Percentiles rank a stretch among this genome's conserved stretches.
phyloP scores from a whole-genome alignment of 2,329 filamentous ascomycete genomes.

The Aspergillus pseudoterreus region DNA sequence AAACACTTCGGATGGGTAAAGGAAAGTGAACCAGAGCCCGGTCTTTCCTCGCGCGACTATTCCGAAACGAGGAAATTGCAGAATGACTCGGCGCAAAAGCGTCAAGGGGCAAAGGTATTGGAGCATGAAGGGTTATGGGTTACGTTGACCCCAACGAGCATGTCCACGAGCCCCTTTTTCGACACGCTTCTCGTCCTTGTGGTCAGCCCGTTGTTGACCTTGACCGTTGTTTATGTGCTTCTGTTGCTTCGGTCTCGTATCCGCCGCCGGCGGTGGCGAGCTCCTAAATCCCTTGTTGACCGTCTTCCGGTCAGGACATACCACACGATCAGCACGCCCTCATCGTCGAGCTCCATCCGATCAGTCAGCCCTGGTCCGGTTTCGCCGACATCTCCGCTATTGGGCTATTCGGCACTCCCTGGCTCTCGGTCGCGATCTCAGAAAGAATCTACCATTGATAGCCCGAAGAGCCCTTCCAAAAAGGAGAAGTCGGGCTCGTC shows the following conservation, averaged over 20 bases:
- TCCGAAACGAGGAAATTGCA: constrained; percentile 15
- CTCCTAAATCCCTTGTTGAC: constrained; percentile 95
- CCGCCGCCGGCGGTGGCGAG: constrained; percentile 84
- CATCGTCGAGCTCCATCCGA: constrained; percentile 55
- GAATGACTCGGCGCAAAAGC: constrained; percentile 10
- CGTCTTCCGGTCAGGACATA: constrained; percentile 93
- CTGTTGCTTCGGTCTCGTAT: constrained; percentile 85
- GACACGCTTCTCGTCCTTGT: constrained; percentile 97
- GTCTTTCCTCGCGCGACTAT: constrained; percentile 12
- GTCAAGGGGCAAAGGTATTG: constrained; percentile 35
- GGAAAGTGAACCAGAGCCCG: constrained; percentile 11
- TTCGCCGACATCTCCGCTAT: constrained; percentile 74
- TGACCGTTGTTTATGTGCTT: constrained; percentile 88
- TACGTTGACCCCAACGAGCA: constrained; percentile 85
- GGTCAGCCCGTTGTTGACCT: constrained; percentile 83
- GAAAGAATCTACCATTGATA: constrained; percentile 29
- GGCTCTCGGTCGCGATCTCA: constrained; percentile 37
- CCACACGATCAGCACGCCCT: constrained; percentile 70
- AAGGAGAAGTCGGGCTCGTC: constrained; percentile 42
- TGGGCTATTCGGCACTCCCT: constrained; percentile 41
- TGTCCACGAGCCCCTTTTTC: constrained; percentile 87
- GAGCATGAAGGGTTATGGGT: constrained; percentile 84
- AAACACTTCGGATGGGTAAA: constrained; percentile 30
- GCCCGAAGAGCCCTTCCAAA: constrained; percentile 17
- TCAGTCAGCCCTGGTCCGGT: constrained; percentile 61